phyloP scores from a whole-genome alignment of 192 early-diverging fungal genomes.

The Dimargaris verticillata region DNA sequence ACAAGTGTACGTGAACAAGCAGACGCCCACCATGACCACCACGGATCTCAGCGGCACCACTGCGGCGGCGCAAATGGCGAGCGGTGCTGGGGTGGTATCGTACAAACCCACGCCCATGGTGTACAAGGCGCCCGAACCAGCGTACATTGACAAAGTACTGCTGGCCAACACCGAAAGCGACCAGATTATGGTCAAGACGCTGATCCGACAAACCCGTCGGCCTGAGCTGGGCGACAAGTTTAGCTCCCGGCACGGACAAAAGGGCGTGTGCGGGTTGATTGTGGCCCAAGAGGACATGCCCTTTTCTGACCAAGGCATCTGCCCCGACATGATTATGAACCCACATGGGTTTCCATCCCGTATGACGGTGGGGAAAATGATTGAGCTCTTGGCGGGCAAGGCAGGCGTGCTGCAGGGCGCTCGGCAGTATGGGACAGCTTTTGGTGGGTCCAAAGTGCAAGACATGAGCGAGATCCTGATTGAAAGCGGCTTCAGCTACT shows the following conservation, averaged over 20 bases:
- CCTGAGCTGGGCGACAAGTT: slow-evolving; percentile 98
- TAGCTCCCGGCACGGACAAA: slow-evolving; percentile 93
- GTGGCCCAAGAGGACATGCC: slow-evolving; percentile 97
- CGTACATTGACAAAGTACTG: slow-evolving; percentile 82
- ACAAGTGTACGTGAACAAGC: slow-evolving; percentile 68
- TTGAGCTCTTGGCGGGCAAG: slow-evolving; percentile 91
- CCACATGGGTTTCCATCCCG: slow-evolving; percentile 96
- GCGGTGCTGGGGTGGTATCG: slow-evolving; percentile 28
- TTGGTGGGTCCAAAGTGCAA: slow-evolving; percentile 87
- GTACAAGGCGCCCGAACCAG: slow-evolving; percentile 82
- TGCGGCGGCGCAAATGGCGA: slow-evolving; percentile 26
- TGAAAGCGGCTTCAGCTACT: slow-evolving; percentile 86
- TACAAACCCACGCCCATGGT: slow-evolving; percentile 58
- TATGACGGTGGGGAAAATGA: slow-evolving; percentile 99
- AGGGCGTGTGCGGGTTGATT: slow-evolving; percentile 93
- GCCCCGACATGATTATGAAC: slow-evolving; percentile 98
- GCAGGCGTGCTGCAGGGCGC: slow-evolving; percentile 82
- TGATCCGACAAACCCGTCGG: slow-evolving; percentile 80
- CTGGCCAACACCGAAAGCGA: slow-evolving; percentile 86
- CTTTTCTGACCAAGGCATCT: slow-evolving; percentile 76
- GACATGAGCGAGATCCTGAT: slow-evolving; percentile 90
- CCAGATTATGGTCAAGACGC: slow-evolving; percentile 78
- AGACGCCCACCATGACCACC: slow-evolving; percentile 61
- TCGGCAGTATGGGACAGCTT: slow-evolving; percentile 89
- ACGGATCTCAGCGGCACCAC: not conserved